Base-by-base conservation (phyloP, 257 asterid genomes). In the Misopates orontium region DNA sequence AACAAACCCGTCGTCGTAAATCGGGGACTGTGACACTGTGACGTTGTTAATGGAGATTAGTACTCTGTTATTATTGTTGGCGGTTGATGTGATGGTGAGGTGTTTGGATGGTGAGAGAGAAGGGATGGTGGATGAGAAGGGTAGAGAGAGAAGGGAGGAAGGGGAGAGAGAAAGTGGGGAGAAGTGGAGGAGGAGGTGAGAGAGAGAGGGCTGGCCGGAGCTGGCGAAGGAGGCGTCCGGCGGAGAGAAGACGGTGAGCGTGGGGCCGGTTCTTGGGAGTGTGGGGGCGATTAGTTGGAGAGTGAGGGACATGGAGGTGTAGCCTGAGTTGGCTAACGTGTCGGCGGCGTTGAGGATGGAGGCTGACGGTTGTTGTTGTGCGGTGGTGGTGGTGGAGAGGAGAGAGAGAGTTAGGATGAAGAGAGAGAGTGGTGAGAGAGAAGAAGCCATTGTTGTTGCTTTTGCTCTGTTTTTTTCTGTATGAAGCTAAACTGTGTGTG, bases 171-270 rank as follows among this genome's bases (percentile, higher is more conserved):
- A 79, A 19, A 91, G 66, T 0, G 96, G 94, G 59, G 95, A 83
- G 54, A 91, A 77, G 58, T 91, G 98, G 54, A 85, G 90, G 54
- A 83, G 95, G 68, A 89, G 84, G 25, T 61, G 83, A 3, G 84
- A 49, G 60, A 85, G 87, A 0, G 98, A 75, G 0, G 96, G 98
- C 69, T 91, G 96, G 15, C 95, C 96, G 64, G 49, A 39, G 22
- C 69, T 6, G 52, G 36, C 10, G 62, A 91, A 91, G 67, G 88
- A 75, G 32, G 85, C 32, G 70, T 91, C 85, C 17, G 95, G 95
- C 31, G 96, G 98, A 4, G 95, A 69, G 82, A 91, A 91, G 20
- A 91, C 73, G 36, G 96, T 88, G 66, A 87, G 81, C 32, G 83
- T 23, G 22, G 79, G 77, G 74, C 64, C 71, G 66, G 36, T 28